Percentiles rank a stretch among this genome's conserved stretches.
These are phyloP conservation scores for Cucumis cinereus DNA, from an alignment of 306 rosid genomes.

Conservation along the genomic window DNA sequence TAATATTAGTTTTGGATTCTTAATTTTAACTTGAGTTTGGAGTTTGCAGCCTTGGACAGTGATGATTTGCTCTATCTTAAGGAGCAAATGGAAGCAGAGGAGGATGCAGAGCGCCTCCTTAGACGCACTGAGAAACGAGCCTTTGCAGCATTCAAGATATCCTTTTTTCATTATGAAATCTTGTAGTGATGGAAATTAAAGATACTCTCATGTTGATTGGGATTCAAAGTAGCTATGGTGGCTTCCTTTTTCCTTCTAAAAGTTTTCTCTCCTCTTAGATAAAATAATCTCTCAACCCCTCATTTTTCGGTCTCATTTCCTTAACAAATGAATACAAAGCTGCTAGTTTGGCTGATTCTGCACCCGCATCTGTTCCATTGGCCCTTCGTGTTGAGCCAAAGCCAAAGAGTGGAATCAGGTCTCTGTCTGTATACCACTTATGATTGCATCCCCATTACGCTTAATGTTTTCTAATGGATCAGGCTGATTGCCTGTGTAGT, in stretches of 20 bases:
- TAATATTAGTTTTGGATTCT: slow-evolving; percentile 17
- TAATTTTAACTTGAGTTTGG: slow-evolving; percentile 29
- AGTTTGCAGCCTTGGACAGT: slow-evolving; percentile 92
- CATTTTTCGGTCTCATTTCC: slow-evolving; percentile 16
- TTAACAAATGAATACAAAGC: slow-evolving; percentile 65
- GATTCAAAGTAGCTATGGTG: neutral
- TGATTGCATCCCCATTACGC: neutral
- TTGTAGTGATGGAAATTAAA: neutral
- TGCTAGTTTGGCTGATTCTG: slow-evolving; percentile 80
- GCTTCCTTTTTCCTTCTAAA: neutral
- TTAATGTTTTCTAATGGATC: neutral
- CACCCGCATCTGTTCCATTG: slow-evolving; percentile 72
- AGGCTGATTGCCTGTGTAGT: neutral
- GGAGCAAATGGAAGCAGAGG: slow-evolving; percentile 99
- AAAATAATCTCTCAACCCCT: neutral
- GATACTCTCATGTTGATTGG: neutral
- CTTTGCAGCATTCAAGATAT: slow-evolving; percentile 98
- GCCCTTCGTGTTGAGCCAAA: slow-evolving; percentile 91
- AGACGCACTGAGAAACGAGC: slow-evolving; percentile 96
- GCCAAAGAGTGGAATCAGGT: slow-evolving; percentile 92
- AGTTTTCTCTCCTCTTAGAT: neutral
- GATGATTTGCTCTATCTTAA: slow-evolving; percentile 95
- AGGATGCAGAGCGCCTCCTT: slow-evolving; percentile 96
- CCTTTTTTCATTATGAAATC: slow-evolving; percentile 32
- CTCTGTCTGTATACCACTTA: slow-evolving; percentile 1